Conservation (phyloP, 108 stramenopile species). For the Pseudonitzschia pungens region DNA sequence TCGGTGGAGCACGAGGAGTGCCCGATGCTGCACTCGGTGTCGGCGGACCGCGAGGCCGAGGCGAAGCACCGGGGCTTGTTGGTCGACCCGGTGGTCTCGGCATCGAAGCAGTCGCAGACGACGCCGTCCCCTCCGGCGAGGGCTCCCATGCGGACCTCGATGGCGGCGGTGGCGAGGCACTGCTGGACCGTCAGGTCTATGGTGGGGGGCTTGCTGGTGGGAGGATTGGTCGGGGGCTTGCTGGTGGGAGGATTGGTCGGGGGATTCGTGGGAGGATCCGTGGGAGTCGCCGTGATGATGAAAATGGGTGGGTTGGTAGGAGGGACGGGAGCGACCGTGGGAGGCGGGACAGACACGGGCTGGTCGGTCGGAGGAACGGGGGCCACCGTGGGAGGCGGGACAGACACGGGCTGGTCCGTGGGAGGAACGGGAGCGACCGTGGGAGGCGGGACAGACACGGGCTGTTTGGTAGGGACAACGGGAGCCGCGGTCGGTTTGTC, state of each 20-base stretch:
- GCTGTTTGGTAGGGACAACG: background rate
- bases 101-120: constrained; percentile 6
- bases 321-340: background rate
- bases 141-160: constrained; percentile 1
- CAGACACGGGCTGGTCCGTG: too few species aligned
- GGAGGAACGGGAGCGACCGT: background rate
- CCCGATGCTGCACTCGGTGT: background rate
- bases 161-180: constrained; percentile 2
- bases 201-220: constrained; percentile 1
- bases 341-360: too few species aligned
- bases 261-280: background rate
- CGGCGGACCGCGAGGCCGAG: background rate
- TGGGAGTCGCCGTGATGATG: background rate
- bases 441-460: too few species aligned
- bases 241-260: background rate
- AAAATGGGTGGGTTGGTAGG: background rate
- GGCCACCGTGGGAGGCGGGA: too few species aligned
- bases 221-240: background rate
- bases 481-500: too few species aligned
- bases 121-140: constrained; percentile 12
- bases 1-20: background rate
- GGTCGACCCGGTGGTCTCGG: background rate
- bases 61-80: constrained; percentile 4
- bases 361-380: too few species aligned
- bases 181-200: background rate